Conservation (phyloP, 2,329 filamentous ascomycete species). For the Cercospora sesami region DNA sequence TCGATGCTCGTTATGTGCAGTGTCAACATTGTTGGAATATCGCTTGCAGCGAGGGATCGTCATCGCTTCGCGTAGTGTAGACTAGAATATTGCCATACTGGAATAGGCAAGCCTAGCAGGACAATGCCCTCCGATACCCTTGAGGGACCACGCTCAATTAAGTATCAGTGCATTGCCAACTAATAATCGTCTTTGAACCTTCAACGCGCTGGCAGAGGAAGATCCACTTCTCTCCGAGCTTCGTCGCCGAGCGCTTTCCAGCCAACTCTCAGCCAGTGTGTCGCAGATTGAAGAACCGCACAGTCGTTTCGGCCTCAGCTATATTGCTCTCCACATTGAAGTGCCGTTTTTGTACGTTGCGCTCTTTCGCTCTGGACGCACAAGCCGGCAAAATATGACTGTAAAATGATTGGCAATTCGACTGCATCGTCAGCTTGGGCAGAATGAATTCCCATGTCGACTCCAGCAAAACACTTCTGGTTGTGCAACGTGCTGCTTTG, state of each 20-base stretch:
- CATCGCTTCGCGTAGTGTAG: background rate
- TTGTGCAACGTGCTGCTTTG: background rate
- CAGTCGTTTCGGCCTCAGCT: background rate
- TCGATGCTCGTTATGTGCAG: background rate
- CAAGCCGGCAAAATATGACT: background rate
- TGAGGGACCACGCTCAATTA: background rate
- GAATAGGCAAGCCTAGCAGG: background rate
- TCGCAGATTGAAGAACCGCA: background rate
- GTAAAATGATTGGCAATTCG: background rate
- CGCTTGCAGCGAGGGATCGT: background rate
- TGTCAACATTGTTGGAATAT: background rate
- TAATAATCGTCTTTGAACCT: background rate
- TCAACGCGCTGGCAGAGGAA: background rate
- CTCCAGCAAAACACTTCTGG: background rate
- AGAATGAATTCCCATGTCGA: background rate
- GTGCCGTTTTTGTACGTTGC: background rate
- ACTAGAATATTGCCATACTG: background rate
- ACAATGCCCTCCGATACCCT: background rate
- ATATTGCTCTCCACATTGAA: background rate
- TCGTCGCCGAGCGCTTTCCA: background rate
- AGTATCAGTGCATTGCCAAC: background rate
- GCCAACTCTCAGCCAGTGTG: background rate
- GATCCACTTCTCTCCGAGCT: background rate
- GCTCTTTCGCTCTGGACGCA: background rate
- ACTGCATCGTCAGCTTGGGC: background rate